Conservation (phyloP, 2,329 filamentous ascomycete genomes). For the Lecanosticta acicola region DNA sequence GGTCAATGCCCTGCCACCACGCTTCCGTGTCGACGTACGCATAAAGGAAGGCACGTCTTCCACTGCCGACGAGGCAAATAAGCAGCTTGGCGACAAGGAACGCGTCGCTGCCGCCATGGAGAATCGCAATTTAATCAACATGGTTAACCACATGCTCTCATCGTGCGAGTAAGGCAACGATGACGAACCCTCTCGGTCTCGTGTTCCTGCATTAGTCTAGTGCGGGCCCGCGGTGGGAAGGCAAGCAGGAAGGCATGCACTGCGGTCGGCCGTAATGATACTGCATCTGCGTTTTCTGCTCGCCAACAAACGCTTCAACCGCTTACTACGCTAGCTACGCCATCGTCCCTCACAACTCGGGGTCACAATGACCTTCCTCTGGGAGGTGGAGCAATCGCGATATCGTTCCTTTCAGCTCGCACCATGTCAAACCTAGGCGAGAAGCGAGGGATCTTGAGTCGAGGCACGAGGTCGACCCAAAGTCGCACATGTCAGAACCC, state of each 20-base stretch:
- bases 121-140: conserved; percentile 81
- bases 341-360: background rate
- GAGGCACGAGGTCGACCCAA: too few species aligned
- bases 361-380: background rate
- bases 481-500: background rate
- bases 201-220: conserved; percentile 13
- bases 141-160: conserved; percentile 83
- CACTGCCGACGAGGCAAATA: conserved; percentile 92
- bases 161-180: conserved; percentile 30
- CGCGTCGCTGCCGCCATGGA: conserved; percentile 89
- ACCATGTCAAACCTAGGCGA: too few species aligned
- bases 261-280: too few species aligned
- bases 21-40: conserved; percentile 84
- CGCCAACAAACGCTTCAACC: background rate
- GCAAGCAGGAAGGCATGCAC: background rate
- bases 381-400: background rate
- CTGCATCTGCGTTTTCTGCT: too few species aligned
- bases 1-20: conserved; percentile 83
- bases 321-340: background rate
- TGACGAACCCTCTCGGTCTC: background rate
- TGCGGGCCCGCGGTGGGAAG: conserved; percentile 3
- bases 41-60: conserved; percentile 96
- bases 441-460: background rate
- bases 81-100: conserved; percentile 95
- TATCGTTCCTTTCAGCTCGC: too few species aligned